These are phyloP conservation scores for Talaromyces sp. DNA, from an alignment of 2,329 filamentous ascomycete species.

Conservation along the genomic window DNA sequence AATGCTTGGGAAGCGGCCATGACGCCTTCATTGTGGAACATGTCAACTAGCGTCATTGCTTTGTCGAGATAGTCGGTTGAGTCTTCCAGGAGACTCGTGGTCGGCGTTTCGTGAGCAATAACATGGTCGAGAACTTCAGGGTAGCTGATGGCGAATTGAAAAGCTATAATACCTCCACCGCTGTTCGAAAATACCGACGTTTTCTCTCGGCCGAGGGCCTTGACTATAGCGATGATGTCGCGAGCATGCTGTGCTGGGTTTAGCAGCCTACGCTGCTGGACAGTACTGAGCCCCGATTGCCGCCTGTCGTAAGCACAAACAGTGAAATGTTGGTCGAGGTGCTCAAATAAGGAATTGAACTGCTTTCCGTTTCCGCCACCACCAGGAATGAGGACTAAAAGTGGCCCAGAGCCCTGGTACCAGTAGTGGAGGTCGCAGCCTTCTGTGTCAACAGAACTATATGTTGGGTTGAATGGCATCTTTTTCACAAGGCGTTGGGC, in stretches of 20 bases:
- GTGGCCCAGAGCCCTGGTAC: not conserved
- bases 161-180: not conserved
- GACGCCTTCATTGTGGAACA: not conserved
- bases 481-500: not conserved
- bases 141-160: not conserved
- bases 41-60: not conserved
- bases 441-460: not conserved
- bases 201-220: not conserved
- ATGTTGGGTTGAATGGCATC: not conserved
- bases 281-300: not conserved
- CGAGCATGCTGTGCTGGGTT: not conserved
- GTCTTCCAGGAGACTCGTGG: not conserved
- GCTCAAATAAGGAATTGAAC: not conserved
- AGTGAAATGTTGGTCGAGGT: not conserved
- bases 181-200: not conserved
- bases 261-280: not conserved
- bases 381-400: not conserved
- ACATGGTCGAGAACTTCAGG: not conserved
- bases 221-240: not conserved
- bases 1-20: not conserved
- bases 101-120: not conserved
- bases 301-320: not conserved
- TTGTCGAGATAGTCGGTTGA: not conserved
- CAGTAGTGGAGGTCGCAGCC: not conserved
- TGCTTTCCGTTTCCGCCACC: not conserved